Percentiles rank a stretch among this genome's conserved stretches.
phyloP scores from a whole-genome alignment of 2,329 filamentous ascomycete species.

The Aaosphaeria arxii region DNA sequence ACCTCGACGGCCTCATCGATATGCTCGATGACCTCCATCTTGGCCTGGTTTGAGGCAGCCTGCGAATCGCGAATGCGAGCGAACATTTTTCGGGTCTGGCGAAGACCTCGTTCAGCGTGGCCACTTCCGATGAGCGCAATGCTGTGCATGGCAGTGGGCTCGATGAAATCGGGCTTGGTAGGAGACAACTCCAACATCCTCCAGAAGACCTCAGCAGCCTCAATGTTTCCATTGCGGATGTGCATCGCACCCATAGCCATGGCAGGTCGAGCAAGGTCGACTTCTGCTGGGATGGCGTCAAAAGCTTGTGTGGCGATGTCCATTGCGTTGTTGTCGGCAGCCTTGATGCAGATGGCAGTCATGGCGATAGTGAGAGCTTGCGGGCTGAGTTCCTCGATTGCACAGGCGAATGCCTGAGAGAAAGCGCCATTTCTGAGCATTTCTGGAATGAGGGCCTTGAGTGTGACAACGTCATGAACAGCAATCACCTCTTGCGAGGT shows the following conservation, averaged over 20 bases:
- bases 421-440: slow-evolving; percentile 70
- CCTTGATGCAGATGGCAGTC: slow-evolving; percentile 68
- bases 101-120: slow-evolving; percentile 76
- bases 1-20: slow-evolving; percentile 83
- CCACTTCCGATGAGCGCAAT: slow-evolving; percentile 84
- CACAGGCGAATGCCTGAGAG: slow-evolving; percentile 70
- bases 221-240: slow-evolving; percentile 76
- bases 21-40: slow-evolving; percentile 66
- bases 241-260: slow-evolving; percentile 85
- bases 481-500: slow-evolving; percentile 52
- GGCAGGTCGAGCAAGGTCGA: slow-evolving; percentile 52
- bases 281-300: slow-evolving; percentile 47
- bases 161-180: slow-evolving; percentile 68
- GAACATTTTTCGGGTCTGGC: slow-evolving; percentile 82
- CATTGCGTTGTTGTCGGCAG: slow-evolving; percentile 75
- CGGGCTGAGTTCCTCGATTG: slow-evolving; percentile 59
- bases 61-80: slow-evolving; percentile 69
- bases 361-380: slow-evolving; percentile 62
- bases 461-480: slow-evolving; percentile 69
- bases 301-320: slow-evolving; percentile 61
- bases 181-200: slow-evolving; percentile 63
- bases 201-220: slow-evolving; percentile 78
- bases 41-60: slow-evolving; percentile 44
- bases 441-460: slow-evolving; percentile 74
- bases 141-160: slow-evolving; percentile 87